phyloP scores from a whole-genome alignment of 768 basidiomycete genomes.

The Tremella yokohamensis region DNA sequence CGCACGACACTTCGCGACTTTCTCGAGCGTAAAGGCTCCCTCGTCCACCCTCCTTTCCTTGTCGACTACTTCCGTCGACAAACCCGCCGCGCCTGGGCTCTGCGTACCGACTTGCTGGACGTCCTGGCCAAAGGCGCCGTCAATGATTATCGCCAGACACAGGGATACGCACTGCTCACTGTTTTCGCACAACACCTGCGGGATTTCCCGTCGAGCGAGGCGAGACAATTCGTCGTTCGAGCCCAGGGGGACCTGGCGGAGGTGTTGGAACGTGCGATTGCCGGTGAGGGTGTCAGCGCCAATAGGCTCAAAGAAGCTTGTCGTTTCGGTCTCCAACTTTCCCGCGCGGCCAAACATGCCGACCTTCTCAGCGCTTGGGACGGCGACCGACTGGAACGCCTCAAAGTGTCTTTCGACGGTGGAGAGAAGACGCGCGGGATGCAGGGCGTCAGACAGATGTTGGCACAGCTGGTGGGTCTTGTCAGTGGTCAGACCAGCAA shows the following conservation, averaged over 20 bases:
- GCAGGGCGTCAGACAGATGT: constrained; percentile 61
- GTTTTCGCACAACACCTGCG: constrained; percentile 61
- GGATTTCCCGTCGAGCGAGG: constrained; percentile 47
- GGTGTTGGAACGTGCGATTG: constrained; percentile 57
- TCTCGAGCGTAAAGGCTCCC: constrained; percentile 72
- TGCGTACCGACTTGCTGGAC: constrained; percentile 61
- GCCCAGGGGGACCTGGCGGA: constrained; percentile 58
- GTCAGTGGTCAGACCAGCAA: constrained; percentile 21
- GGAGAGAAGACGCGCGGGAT: constrained; percentile 64
- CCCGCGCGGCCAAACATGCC: constrained; percentile 62
- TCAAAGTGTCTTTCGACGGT: constrained; percentile 57
- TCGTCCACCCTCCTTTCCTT: constrained; percentile 70
- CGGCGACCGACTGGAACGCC: constrained; percentile 54
- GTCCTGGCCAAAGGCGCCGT: constrained; percentile 57
- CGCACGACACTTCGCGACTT: constrained; percentile 69
- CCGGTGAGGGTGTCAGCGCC: constrained; percentile 51
- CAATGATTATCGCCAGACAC: constrained; percentile 72
- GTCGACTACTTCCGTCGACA: constrained; percentile 69
- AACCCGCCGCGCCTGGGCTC: constrained; percentile 63
- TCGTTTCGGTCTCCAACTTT: constrained; percentile 63
- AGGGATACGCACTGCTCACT: constrained; percentile 70
- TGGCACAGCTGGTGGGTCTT: constrained; percentile 59
- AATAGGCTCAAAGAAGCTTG: constrained; percentile 74
- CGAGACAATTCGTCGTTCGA: constrained; percentile 56
- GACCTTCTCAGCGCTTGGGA: constrained; percentile 58